A percentile compares a stretch with the other conserved stretches of the same genome.
Conservation (phyloP, 257 asterid genomes). For the Fraxinus americana region DNA sequence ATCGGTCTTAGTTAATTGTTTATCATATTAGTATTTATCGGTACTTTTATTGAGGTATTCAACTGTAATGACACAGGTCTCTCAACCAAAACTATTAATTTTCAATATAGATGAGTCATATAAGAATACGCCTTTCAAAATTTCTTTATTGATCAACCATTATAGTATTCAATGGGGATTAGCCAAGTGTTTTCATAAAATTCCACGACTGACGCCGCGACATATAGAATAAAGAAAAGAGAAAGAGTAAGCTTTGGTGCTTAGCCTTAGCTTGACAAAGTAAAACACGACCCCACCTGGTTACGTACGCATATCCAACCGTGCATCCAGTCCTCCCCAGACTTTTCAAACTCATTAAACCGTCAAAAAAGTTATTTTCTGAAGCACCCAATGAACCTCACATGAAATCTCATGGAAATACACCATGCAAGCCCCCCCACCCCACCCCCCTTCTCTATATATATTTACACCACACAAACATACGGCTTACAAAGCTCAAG, state of each 20-base stretch:
- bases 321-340: conserved; percentile 33
- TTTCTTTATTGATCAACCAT: too few relatives aligned
- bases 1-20: too few relatives aligned
- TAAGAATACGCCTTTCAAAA: too few relatives aligned
- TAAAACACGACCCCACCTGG: background rate
- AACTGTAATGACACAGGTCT: too few relatives aligned
- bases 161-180: background rate
- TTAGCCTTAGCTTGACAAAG: conserved; percentile 2
- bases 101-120: too few relatives aligned
- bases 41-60: too few relatives aligned
- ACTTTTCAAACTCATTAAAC: conserved; percentile 46
- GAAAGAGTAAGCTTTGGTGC: background rate
- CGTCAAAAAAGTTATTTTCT: conserved; percentile 39
- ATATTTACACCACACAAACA: background rate
- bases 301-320: conserved; percentile 32
- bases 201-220: conserved; percentile 9
- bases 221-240: background rate
- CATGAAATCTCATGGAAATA: conserved; percentile 62
- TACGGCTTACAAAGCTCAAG: background rate
- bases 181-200: background rate
- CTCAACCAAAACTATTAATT: too few relatives aligned
- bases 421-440: conserved; percentile 32
- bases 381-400: conserved; percentile 52
- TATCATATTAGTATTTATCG: too few relatives aligned
- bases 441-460: background rate